Evolutionary conservation across 768 basidiomycete species (phyloP), one percentile per base, ranked within the genome.

Genomic region (Sporobolomyces roseus): DNA sequence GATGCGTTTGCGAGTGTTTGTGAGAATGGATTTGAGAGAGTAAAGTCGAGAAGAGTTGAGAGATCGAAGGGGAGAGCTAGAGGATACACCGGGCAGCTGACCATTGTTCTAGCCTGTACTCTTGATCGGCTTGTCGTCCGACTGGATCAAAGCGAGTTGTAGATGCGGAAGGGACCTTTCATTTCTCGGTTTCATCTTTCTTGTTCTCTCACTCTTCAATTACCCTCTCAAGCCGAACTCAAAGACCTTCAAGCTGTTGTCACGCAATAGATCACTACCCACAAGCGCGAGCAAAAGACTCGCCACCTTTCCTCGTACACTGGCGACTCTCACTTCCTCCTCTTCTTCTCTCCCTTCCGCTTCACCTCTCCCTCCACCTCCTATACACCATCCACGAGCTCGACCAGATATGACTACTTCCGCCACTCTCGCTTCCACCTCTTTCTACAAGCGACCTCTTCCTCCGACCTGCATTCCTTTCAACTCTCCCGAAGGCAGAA

Each of bases 371-470:
- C 6, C 12, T 7, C 45, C 13, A 46, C 12, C 45, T 9, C 9
- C 38, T 9, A 41, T 41, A 9, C 50, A 36, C 51, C 25, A 35
- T 29, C 61, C 17, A 25, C 52, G 45, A 23, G 50, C 16, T 32
- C 35, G 4, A 29, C 36, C 56, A 41, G 30, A 4, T 6, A 60
- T 45, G 65, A 41, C 58, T 0, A 36, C 43, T 21, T 38, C 65
- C n/a, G n/a, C n/a, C 10, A 17, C 59, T 12, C 43, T 69, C 13
- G 29, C 74, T 3, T 46, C 65, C 13, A 59, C 62, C 3, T 56
- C 58, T 4, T 75, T 75, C 62, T 75, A 70, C 68, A 72, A 74
- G 51, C 62, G 75, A 0, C 74, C 74, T 1, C 62, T 76, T 1
- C 75, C 75, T 2, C 1, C n/a, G 1, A 36, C 64, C 1, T 76